Percentiles rank a stretch among this genome's conserved stretches.
phyloP scores from a whole-genome alignment of 306 rosid genomes.

The Gynostemma pentaphyllum region DNA sequence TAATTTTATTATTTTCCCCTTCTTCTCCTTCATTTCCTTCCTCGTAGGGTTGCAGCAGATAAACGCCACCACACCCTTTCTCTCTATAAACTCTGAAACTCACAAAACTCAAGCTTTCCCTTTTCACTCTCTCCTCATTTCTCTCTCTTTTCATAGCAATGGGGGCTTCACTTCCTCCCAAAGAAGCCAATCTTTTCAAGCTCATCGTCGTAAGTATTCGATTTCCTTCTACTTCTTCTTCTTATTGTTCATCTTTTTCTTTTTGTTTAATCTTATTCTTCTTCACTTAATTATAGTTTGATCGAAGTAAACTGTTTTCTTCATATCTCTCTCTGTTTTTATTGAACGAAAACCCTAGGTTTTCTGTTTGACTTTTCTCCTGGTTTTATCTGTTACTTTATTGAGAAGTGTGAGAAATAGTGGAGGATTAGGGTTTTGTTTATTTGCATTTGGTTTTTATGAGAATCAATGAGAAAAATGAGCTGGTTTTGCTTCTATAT shows the following conservation, averaged over 20 bases:
- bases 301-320: constrained; percentile 8
- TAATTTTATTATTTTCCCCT: background rate
- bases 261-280: too few relatives aligned
- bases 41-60: constrained; percentile 65
- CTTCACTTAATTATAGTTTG: constrained; percentile 18
- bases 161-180: constrained; percentile 91
- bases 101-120: background rate
- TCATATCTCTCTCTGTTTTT: constrained; percentile 3
- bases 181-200: constrained; percentile 96
- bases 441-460: background rate
- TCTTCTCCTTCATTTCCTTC: constrained; percentile 21
- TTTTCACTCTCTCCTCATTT: constrained; percentile 2
- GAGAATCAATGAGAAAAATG: background rate
- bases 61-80: constrained; percentile 37
- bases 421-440: background rate
- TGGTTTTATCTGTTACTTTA: background rate
- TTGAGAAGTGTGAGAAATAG: background rate
- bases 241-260: too few relatives aligned
- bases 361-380: constrained; percentile 1
- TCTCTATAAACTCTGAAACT: constrained; percentile 8
- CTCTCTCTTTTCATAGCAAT: constrained; percentile 28
- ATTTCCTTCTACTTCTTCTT: background rate
- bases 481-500: background rate
- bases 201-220: constrained; percentile 77
- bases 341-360: constrained; percentile 37